Percentiles rank a stretch among this genome's conserved stretches.
Conservation (phyloP, 257 asterid genomes). For the Przewalskia tangutica region DNA sequence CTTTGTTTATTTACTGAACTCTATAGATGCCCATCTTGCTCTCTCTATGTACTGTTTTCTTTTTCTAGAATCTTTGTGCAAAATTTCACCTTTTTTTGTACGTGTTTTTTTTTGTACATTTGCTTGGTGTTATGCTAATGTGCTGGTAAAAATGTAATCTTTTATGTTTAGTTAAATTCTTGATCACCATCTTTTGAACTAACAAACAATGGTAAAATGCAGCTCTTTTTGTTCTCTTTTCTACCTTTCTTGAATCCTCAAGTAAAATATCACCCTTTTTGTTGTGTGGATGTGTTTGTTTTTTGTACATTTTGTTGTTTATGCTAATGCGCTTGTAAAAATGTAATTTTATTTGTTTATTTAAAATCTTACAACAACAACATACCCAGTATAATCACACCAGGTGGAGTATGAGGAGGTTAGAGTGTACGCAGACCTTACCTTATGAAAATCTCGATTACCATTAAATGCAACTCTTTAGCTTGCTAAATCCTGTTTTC, state of each 20-base stretch:
- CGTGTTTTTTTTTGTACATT: no score
- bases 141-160: neutral
- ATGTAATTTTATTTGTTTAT: neutral
- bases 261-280: neutral
- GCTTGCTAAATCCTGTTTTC: neutral
- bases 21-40: neutral
- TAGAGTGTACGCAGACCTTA: no score
- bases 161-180: no score
- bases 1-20: neutral
- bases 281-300: neutral
- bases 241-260: no score
- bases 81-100: neutral
- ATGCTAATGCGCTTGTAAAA: neutral
- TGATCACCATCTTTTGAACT: neutral
- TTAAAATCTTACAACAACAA: neutral
- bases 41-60: neutral
- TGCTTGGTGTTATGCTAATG: neutral
- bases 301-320: neutral
- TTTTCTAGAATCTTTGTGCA: neutral
- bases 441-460: no score
- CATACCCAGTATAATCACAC: no score
- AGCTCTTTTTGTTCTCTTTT: no score
- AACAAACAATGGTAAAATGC: neutral
- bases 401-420: no score
- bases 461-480: no score